Base-by-base conservation (phyloP, 2,329 filamentous ascomycete species). In the Whalleya microplaca region DNA sequence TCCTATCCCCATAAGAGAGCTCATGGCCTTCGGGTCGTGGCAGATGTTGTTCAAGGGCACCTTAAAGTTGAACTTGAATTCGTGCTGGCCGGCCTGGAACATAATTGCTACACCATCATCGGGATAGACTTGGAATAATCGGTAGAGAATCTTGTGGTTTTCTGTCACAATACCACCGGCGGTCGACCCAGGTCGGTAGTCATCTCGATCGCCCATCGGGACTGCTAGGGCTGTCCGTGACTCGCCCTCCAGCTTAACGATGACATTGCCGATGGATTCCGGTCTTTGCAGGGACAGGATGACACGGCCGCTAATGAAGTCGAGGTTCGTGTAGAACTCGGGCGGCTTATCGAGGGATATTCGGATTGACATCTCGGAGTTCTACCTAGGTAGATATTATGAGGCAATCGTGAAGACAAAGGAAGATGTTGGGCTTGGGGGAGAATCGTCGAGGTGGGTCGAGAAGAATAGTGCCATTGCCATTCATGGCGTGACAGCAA, bases 231-330 rank as follows among this genome's bases (percentile, higher is more conserved):
- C 81, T 4, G 90, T 93, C 60, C 82, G 82, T 46, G 86, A 86
- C 75, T 95, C 90, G 64, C 91, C 91, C 70, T 95, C 91, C 29
- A 95, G 84, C 77, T 95, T 95, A 68, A 94, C 90, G 40, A 91
- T 80, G 61, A 95, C 87, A 50, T 86, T 89, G 47, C 85, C 84
- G 48, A 94, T 81, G 53, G 83, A 80, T 71, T 94, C 90, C 51
- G 89, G 76, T 62, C 87, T 88, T 49, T 82, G 85, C 61, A 88
- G 74, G 19, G 67, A 72, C 27, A 88, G 73, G 48, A 85, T 69
- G 23, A 88, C 75, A 56, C 81, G 79, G 51, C 91, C 91, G 27
- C 79, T 81, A 57, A 95, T 82, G 59, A 83, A 76, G 73, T 94
- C 91, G 66, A 93, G 85, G 70, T 94, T 94, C 49, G 91, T 94